Evolutionary conservation across 176 grass and related monocot species (phyloP).

Genomic region (Oryza meyeriana): DNA sequence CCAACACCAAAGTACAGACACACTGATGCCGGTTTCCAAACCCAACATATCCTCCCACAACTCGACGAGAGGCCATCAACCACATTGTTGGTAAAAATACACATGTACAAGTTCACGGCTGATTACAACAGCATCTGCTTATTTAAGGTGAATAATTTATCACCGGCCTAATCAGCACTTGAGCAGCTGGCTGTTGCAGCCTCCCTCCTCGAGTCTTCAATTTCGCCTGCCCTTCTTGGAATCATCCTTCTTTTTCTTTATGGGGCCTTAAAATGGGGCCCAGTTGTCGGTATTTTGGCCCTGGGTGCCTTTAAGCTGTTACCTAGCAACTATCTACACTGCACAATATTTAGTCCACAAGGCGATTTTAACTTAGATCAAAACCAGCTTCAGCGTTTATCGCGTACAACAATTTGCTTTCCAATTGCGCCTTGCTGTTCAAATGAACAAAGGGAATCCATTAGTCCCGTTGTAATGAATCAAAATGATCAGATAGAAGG

Average conservation of each 20-base stretch:
- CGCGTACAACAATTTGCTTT: conserved; percentile 85
- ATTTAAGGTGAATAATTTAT: neutral
- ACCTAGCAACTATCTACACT: conserved; percentile 51
- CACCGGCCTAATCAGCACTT: neutral
- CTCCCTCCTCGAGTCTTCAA: neutral
- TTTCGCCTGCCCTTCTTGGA: neutral
- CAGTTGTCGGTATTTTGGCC: neutral
- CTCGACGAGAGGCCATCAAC: neutral
- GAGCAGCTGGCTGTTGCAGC: conserved; percentile 15
- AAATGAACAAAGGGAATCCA: conserved; percentile 19
- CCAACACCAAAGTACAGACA: neutral
- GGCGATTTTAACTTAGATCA: conserved; percentile 67
- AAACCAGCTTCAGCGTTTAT: conserved; percentile 98
- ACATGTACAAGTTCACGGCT: conserved; percentile 37
- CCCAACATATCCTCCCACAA: neutral
- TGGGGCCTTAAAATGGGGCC: neutral
- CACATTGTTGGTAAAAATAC: neutral
- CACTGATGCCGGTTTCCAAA: neutral
- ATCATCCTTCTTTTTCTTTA: neutral
- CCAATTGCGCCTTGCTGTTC: conserved; percentile 83
- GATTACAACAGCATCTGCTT: neutral
- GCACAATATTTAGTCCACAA: conserved; percentile 19
- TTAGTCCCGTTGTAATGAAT: conserved; percentile 19
- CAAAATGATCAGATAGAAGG: neutral
- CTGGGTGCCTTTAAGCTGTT: conserved; percentile 29